phyloP scores from a whole-genome alignment of 768 basidiomycete genomes.

The Chiua virens region DNA sequence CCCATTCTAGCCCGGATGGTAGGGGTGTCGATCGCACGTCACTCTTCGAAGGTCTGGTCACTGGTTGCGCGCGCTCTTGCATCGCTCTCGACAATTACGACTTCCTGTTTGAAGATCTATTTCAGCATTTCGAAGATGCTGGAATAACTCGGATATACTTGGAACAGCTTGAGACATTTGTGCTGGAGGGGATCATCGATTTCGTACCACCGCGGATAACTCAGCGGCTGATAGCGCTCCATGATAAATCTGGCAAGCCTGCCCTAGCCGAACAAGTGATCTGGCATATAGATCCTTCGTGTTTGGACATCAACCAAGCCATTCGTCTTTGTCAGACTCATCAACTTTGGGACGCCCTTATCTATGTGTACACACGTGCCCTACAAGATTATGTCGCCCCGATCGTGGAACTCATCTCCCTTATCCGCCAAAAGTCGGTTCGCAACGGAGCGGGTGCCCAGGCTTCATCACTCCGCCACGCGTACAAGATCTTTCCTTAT shows the following conservation, averaged over 20 bases:
- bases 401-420: slow-evolving; percentile 75
- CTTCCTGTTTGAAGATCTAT: slow-evolving; percentile 92
- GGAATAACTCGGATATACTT: slow-evolving; percentile 88
- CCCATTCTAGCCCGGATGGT: slow-evolving; percentile 77
- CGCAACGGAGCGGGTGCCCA: slow-evolving; percentile 13
- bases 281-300: slow-evolving; percentile 92
- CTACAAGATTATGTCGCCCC: slow-evolving; percentile 88
- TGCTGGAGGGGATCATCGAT: slow-evolving; percentile 71
- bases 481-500: slow-evolving; percentile 92
- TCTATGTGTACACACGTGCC: slow-evolving; percentile 90
- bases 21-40: slow-evolving; percentile 91
- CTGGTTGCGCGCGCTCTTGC: slow-evolving; percentile 74
- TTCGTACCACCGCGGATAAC: slow-evolving; percentile 85
- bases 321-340: slow-evolving; percentile 82
- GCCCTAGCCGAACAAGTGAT: slow-evolving; percentile 86
- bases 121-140: slow-evolving; percentile 81
- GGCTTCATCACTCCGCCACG: slow-evolving; percentile 51
- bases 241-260: slow-evolving; percentile 67
- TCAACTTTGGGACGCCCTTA: slow-evolving; percentile 87
- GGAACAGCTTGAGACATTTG: slow-evolving; percentile 74
- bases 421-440: slow-evolving; percentile 52
- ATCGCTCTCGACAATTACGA: slow-evolving; percentile 78
- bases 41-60: slow-evolving; percentile 86
- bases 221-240: slow-evolving; percentile 76
- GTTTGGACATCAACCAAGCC: slow-evolving; percentile 91